Conservation (phyloP, 306 rosid species). For the Mucuna pruriens region DNA sequence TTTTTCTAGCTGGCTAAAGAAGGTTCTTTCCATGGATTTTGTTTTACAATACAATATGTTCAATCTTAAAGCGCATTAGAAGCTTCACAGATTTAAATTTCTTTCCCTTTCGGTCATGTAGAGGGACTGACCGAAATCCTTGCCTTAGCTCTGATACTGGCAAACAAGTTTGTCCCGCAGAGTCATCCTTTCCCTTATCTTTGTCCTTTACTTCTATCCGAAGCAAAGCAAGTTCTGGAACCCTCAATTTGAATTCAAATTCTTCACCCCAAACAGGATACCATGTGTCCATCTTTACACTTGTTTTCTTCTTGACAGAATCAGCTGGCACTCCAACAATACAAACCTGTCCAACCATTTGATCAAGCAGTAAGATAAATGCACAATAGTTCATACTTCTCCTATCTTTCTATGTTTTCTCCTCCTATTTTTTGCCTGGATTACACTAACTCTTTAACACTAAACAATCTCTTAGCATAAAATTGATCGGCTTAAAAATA, state of each 20-base stretch:
- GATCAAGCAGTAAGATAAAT: neutral
- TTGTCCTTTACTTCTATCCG: slow-evolving; percentile 71
- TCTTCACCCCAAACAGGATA: slow-evolving; percentile 86
- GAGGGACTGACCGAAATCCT: slow-evolving; percentile 73
- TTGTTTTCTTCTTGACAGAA: slow-evolving; percentile 58
- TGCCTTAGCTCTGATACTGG: slow-evolving; percentile 72
- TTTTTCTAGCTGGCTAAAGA: slow-evolving; percentile 21
- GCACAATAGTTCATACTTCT: neutral
- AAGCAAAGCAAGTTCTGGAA: slow-evolving; percentile 84
- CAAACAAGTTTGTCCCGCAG: slow-evolving; percentile 86
- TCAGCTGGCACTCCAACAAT: slow-evolving; percentile 77
- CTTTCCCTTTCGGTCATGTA: slow-evolving; percentile 64
- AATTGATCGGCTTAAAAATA: neutral
- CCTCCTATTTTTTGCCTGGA: neutral
- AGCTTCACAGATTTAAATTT: slow-evolving; percentile 63
- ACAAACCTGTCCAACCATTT: slow-evolving; percentile 34
- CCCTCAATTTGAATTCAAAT: slow-evolving; percentile 63
- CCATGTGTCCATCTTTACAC: slow-evolving; percentile 64
- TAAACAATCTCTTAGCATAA: neutral
- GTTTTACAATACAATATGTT: neutral
- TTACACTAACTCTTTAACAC: neutral
- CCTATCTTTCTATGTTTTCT: neutral
- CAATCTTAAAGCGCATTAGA: slow-evolving; percentile 54
- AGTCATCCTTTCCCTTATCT: slow-evolving; percentile 73
- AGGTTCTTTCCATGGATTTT: neutral